Conservation (phyloP, 2,329 filamentous ascomycete species). For the Alternaria sp. region DNA sequence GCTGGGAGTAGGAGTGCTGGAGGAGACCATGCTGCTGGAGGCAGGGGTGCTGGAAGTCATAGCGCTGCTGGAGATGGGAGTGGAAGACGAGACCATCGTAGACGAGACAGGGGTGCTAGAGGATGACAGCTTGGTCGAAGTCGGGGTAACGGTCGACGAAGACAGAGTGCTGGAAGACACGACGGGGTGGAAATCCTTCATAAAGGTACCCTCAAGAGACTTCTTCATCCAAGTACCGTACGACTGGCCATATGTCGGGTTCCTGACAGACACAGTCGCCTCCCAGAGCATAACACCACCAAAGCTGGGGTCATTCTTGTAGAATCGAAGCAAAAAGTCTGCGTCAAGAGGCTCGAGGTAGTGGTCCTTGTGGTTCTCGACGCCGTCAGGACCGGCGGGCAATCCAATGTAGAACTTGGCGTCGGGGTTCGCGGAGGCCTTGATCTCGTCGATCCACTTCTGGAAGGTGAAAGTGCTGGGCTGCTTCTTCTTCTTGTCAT, state of each 20-base stretch:
- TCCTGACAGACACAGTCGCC: constrained; percentile 57
- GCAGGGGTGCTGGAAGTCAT: background rate
- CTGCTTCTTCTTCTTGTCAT: constrained; percentile 24
- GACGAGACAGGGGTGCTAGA: background rate
- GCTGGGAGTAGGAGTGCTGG: background rate
- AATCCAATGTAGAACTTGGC: constrained; percentile 64
- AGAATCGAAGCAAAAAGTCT: constrained; percentile 51
- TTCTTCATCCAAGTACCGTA: constrained; percentile 59
- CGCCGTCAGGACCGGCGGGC: constrained; percentile 24
- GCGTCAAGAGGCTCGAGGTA: constrained; percentile 39
- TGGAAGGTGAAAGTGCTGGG: constrained; percentile 55
- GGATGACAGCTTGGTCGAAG: background rate
- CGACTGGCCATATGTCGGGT: constrained; percentile 51
- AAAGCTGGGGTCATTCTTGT: constrained; percentile 49
- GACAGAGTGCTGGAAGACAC: constrained; percentile 15
- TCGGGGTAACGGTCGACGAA: background rate
- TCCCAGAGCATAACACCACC: constrained; percentile 68
- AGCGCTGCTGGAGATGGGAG: background rate
- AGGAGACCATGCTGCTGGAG: background rate
- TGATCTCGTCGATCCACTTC: constrained; percentile 51
- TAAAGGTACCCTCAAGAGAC: constrained; percentile 30
- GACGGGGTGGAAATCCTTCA: constrained; percentile 23
- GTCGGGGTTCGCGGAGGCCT: constrained; percentile 43
- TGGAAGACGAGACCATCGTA: background rate
- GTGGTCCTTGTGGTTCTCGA: too few species aligned